Evolutionary conservation across 495 filamentous ascomycete genomes (phyloP).

Genomic region (Trichoderma parareesei): DNA sequence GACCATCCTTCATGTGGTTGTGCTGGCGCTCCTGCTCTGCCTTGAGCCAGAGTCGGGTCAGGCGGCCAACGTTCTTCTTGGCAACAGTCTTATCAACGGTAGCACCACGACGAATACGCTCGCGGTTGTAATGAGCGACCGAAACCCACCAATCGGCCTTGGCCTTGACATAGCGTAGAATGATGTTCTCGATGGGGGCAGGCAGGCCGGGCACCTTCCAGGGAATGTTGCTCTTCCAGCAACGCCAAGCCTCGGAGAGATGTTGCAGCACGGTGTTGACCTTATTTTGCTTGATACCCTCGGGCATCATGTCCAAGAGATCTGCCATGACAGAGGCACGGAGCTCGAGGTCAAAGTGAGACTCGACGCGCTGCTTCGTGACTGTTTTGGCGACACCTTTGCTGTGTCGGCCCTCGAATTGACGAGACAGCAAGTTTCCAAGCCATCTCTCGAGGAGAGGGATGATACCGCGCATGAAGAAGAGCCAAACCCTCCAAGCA

Average conservation of each 20-base stretch:
- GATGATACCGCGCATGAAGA: slow-evolving; percentile 99
- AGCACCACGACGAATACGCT: slow-evolving; percentile 89
- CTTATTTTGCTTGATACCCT: slow-evolving; percentile 99
- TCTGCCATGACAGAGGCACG: slow-evolving; percentile 98
- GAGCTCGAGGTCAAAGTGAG: slow-evolving; percentile 96
- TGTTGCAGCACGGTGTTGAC: slow-evolving; percentile 98
- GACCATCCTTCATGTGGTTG: slow-evolving; percentile 99
- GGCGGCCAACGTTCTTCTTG: slow-evolving; percentile 95
- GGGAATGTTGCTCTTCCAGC: slow-evolving; percentile 99
- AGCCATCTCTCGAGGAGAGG: slow-evolving; percentile 96
- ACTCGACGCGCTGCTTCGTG: slow-evolving; percentile 98
- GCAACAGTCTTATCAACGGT: slow-evolving; percentile 99
- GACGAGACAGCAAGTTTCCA: slow-evolving; percentile 89
- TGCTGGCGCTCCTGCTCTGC: slow-evolving; percentile 97
- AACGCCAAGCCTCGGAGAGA: slow-evolving; percentile 95
- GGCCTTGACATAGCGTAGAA: slow-evolving; percentile 94
- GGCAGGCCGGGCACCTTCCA: slow-evolving; percentile 98
- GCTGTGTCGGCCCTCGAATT: slow-evolving; percentile 98
- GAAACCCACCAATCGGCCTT: slow-evolving; percentile 99
- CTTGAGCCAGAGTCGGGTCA: slow-evolving; percentile 96
- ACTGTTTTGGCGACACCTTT: slow-evolving; percentile 99
- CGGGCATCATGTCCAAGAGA: slow-evolving; percentile 99
- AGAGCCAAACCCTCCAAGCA: slow-evolving; percentile 99
- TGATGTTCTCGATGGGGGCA: slow-evolving; percentile 97
- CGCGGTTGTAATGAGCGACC: slow-evolving; percentile 96